Conservation (phyloP, 169 alveolate genomes). For the Plasmodium gallinaceum region DNA sequence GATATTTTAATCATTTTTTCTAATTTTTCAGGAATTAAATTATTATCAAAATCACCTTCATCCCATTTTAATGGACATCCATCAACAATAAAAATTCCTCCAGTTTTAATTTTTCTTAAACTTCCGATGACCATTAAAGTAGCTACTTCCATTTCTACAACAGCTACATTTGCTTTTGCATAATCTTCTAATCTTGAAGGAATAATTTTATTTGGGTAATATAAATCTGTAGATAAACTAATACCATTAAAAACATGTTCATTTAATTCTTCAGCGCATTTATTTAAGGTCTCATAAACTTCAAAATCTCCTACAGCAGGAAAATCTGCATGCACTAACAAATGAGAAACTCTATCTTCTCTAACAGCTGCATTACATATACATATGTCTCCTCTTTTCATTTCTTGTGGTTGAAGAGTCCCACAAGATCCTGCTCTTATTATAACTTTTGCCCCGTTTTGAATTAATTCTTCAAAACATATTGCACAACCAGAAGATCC, state of each 20-base stretch:
- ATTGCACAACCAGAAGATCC: constrained; percentile 78
- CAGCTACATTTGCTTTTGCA: constrained; percentile 75
- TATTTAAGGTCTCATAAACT: constrained; percentile 41
- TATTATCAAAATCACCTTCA: constrained; percentile 73
- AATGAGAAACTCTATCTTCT: constrained; percentile 78
- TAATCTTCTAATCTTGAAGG: constrained; percentile 48
- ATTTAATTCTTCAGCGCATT: constrained; percentile 63
- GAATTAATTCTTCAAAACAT: constrained; percentile 76
- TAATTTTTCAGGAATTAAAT: constrained; percentile 25
- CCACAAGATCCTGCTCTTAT: constrained; percentile 79
- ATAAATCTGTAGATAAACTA: constrained; percentile 66
- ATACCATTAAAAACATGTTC: constrained; percentile 54
- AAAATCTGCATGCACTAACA: constrained; percentile 49
- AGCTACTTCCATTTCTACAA: constrained; percentile 77
- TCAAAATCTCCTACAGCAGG: constrained; percentile 80
- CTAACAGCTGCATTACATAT: constrained; percentile 77
- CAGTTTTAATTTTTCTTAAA: constrained; percentile 62
- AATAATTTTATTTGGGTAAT: constrained; percentile 57
- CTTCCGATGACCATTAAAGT: constrained; percentile 71
- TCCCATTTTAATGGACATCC: constrained; percentile 80
- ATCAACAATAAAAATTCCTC: constrained; percentile 75
- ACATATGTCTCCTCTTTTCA: constrained; percentile 76
- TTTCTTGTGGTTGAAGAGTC: constrained; percentile 65
- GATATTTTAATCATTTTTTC: constrained; percentile 56
- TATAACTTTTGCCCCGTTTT: constrained; percentile 74